Conservation (phyloP, 208 protist genomes). For the Trichomonas gallinae region DNA sequence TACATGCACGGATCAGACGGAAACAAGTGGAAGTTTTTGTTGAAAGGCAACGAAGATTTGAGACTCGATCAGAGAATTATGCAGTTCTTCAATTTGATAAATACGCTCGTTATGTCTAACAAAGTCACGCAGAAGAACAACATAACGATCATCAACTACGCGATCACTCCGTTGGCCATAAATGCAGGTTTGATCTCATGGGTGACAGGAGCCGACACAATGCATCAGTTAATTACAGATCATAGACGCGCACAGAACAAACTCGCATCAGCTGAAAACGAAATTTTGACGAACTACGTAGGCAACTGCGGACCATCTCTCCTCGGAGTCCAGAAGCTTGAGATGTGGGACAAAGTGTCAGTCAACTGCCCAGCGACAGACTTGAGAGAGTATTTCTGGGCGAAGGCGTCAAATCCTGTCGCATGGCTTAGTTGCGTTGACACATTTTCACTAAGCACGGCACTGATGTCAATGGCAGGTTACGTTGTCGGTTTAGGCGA, state of each 20-base stretch:
- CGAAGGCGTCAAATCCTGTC: not conserved
- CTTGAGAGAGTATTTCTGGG: not conserved
- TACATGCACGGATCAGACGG: not conserved
- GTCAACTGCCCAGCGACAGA: not conserved
- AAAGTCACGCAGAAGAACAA: not conserved
- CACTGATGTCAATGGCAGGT: conserved; percentile 23
- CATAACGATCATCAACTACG: not conserved
- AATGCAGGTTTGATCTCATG: conserved; percentile 11
- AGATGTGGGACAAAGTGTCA: not conserved
- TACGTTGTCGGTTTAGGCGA: conserved; percentile 24
- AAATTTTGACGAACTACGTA: not conserved
- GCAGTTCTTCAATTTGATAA: conserved; percentile 23
- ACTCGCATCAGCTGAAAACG: not conserved
- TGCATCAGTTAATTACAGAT: conserved; percentile 16
- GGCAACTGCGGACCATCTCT: not conserved
- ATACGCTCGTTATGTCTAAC: not conserved
- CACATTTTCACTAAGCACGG: not conserved
- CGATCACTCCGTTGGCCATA: not conserved
- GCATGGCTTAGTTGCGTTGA: not conserved
- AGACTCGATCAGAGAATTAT: conserved; percentile 12
- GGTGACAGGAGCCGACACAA: not conserved
- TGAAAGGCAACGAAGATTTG: conserved; percentile 27
- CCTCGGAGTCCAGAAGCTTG: not conserved
- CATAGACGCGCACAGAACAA: not conserved
- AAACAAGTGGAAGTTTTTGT: not conserved